Evolutionary conservation across 1,284 basidiomycete genomes (phyloP).

Genomic region (Ceratobasidium sp.): DNA sequence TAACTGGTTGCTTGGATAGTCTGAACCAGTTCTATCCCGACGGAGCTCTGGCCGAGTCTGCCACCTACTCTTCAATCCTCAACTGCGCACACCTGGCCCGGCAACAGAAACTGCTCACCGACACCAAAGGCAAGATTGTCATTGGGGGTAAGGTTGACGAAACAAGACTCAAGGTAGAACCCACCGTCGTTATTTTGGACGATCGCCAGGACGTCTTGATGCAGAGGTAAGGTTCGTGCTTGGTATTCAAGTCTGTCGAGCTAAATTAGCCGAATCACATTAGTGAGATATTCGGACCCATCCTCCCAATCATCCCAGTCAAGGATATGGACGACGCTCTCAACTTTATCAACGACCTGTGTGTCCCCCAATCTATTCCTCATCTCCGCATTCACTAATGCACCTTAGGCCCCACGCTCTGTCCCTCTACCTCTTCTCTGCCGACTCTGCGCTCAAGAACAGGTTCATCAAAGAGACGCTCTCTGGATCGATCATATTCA

Average conservation of each 20-base stretch:
- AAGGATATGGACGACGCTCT: conserved; percentile 44
- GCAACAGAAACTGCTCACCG: conserved; percentile 39
- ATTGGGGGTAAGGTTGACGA: conserved; percentile 43
- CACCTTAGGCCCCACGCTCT: conserved; percentile 40
- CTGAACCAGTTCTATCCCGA: conserved; percentile 33
- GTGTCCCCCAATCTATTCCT: neutral
- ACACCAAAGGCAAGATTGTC: conserved; percentile 43
- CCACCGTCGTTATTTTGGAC: conserved; percentile 39
- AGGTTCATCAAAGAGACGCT: conserved; percentile 42
- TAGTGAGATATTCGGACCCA: conserved; percentile 44
- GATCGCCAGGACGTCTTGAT: conserved; percentile 43
- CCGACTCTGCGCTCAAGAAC: conserved; percentile 40
- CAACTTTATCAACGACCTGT: conserved; percentile 43
- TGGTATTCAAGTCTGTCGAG: neutral
- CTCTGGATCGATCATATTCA: conserved; percentile 44
- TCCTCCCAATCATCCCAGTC: conserved; percentile 43
- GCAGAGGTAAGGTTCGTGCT: conserved; percentile 18
- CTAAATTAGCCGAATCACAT: neutral
- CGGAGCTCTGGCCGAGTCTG: conserved; percentile 31
- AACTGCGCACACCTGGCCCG: conserved; percentile 40
- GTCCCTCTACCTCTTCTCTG: conserved; percentile 43
- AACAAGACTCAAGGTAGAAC: conserved; percentile 42
- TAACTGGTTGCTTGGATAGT: conserved; percentile 8
- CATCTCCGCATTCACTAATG: neutral
- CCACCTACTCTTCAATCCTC: conserved; percentile 39